Base-by-base conservation (phyloP, 805 yeast species). In the Saturnispora dispora region DNA sequence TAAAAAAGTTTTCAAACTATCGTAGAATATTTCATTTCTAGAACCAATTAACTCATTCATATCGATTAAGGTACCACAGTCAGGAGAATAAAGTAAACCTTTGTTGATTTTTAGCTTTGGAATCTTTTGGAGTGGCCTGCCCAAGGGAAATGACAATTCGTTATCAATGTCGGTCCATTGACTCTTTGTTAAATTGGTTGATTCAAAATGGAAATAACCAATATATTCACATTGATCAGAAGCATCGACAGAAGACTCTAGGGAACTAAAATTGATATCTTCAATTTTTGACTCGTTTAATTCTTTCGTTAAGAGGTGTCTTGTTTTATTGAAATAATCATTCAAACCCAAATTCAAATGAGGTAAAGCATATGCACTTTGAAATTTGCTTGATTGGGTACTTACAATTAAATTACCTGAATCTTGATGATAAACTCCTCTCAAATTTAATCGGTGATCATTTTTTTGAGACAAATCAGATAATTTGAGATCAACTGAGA, bases 21-120 rank as follows among this genome's bases (percentile, higher is more conserved):
- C 49, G 41, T 63, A 60, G 35, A 63, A 67, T 20, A 76, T 72
- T 60, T 83, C 90, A 47, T 70, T 65, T 54, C 81, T 77, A n/a
- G 75, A 67, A 1, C 96, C 96, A 13, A 52, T 50, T 2, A 71
- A 65, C 6, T 60, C 55, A 7, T 64, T 63, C 6, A 76, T 41
- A 5, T 67, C 63, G 4, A 87, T 54, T 2, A 76, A 62, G 2
- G 83, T 61, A 0, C 90, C 95, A 71, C 98, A 90, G 62, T 90
- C 96, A 0, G 97, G 97, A 0, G 96, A 88, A 60, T 86, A 89
- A 18, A 88, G 53, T 13, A 88, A 55, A 6, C 84, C 88, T 10
- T 75, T 66, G 2, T 74, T 63, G 9, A 90, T 59, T 32, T 68
- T 68, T 17, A 90, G 56, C 0, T 65, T 59, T 0, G 96, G 96